phyloP scores from a whole-genome alignment of 31 red algal genomes.

The Odonthalia washingtoniensis region DNA sequence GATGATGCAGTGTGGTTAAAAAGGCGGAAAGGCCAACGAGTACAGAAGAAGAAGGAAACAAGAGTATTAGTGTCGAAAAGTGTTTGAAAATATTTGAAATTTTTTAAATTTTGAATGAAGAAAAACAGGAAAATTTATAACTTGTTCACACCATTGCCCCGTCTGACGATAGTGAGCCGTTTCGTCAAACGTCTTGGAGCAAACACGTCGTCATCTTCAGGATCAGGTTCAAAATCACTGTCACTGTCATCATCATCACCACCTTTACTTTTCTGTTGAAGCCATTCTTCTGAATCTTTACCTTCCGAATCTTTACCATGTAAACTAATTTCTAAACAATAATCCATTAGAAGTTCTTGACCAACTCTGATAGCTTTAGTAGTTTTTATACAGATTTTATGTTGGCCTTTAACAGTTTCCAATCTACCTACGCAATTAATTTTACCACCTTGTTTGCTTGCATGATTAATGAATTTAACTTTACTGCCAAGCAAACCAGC shows the following conservation, averaged over 20 bases:
- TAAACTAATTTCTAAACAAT: no score
- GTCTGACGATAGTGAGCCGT: no score
- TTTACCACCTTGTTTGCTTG: not conserved
- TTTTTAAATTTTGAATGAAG: no score
- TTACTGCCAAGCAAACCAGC: conserved; percentile 49
- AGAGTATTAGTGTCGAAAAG: no score
- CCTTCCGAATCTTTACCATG: no score
- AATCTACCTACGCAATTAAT: conserved; percentile 28
- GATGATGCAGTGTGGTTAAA: no score
- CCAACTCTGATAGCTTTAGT: conserved; percentile 23
- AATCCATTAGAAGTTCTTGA: conserved; percentile 54
- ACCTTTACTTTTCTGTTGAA: not conserved
- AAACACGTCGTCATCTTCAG: not conserved
- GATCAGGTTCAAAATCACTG: not conserved
- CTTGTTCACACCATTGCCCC: no score
- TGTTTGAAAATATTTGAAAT: no score
- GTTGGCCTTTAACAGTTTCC: conserved; percentile 33
- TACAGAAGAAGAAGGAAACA: no score
- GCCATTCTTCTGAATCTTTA: not conserved
- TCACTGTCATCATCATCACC: not conserved
- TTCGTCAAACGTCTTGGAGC: not conserved
- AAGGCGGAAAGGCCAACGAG: no score
- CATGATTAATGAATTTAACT: conserved; percentile 51
- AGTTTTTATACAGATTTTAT: conserved; percentile 20
- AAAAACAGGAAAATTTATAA: no score